Conservation (phyloP, 1,284 basidiomycete species). For the Cutaneotrichosporon arboriforme region DNA sequence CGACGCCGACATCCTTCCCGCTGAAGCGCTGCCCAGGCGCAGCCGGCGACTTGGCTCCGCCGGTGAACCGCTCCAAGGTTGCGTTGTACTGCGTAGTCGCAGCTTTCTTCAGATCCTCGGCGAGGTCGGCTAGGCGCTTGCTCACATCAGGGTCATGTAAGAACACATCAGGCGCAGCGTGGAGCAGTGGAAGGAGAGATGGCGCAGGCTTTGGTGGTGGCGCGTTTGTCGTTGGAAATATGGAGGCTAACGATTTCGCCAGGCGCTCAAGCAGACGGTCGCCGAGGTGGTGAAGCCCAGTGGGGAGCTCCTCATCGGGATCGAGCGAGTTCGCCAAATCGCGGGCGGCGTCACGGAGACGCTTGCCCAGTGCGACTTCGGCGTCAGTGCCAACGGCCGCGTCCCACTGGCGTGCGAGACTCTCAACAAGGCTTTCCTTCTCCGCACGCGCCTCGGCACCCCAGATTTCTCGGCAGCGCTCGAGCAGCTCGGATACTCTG, state of each 20-base stretch:
- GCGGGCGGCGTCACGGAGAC: constrained; percentile 18
- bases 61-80: constrained; percentile 28
- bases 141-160: constrained; percentile 12
- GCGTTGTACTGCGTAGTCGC: constrained; percentile 44
- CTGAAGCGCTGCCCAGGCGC: constrained; percentile 15
- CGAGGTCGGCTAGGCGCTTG: constrained; percentile 21
- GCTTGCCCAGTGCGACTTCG: constrained; percentile 20
- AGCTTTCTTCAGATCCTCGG: constrained; percentile 36
- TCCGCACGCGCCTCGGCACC: constrained; percentile 31
- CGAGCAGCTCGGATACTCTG: constrained; percentile 34
- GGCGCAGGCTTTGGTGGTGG: constrained; percentile 27
- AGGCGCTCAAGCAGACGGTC: constrained; percentile 22
- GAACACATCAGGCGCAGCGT: constrained; percentile 23
- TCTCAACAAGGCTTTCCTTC: constrained; percentile 35
- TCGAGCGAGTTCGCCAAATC: constrained; percentile 22
- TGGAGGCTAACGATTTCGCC: constrained; percentile 15
- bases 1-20: constrained; percentile 28
- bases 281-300: constrained; percentile 24
- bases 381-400: constrained; percentile 24
- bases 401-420: constrained; percentile 29
- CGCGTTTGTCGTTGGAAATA: constrained; percentile 34
- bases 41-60: constrained; percentile 19
- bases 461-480: constrained; percentile 42
- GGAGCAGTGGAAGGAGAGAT: constrained; percentile 32
- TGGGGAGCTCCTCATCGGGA: constrained; percentile 17